phyloP scores from a whole-genome alignment of 768 basidiomycete genomes.

The Mycena crocata region DNA sequence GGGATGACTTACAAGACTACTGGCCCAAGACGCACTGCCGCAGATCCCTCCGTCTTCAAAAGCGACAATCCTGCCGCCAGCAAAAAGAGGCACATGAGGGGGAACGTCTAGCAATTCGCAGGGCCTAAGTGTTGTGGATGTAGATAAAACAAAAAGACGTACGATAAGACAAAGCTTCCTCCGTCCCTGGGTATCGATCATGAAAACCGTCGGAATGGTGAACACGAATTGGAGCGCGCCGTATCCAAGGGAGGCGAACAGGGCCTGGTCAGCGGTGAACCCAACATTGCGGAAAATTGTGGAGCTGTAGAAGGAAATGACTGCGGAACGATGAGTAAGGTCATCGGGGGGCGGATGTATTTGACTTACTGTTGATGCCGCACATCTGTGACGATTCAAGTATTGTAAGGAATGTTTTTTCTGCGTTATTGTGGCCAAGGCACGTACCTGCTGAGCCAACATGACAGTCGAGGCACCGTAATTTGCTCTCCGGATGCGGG shows the following conservation, averaged over 20 bases:
- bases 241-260: conserved; percentile 47
- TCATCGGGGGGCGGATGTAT: not conserved
- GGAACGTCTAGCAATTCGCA: conserved; percentile 48
- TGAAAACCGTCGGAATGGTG: conserved; percentile 31
- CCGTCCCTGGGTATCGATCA: conserved; percentile 37
- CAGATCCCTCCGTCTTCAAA: conserved; percentile 35
- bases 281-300: conserved; percentile 52
- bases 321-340: conserved; percentile 12
- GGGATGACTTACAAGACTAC: conserved; percentile 43
- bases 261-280: conserved; percentile 35
- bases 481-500: conserved; percentile 66
- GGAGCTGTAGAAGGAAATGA: conserved; percentile 54
- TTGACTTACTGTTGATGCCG: conserved; percentile 41
- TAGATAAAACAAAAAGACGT: conserved; percentile 45
- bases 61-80: conserved; percentile 53
- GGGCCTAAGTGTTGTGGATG: conserved; percentile 4
- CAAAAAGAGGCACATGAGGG: conserved; percentile 54
- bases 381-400: conserved; percentile 21
- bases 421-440: not conserved
- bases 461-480: conserved; percentile 47
- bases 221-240: conserved; percentile 40
- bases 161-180: conserved; percentile 24
- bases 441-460: conserved; percentile 26
- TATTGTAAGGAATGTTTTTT: not conserved
- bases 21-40: conserved; percentile 5